Evolutionary conservation across 2,329 filamentous ascomycete genomes (phyloP).

Genomic region (Talaromyces sp.): DNA sequence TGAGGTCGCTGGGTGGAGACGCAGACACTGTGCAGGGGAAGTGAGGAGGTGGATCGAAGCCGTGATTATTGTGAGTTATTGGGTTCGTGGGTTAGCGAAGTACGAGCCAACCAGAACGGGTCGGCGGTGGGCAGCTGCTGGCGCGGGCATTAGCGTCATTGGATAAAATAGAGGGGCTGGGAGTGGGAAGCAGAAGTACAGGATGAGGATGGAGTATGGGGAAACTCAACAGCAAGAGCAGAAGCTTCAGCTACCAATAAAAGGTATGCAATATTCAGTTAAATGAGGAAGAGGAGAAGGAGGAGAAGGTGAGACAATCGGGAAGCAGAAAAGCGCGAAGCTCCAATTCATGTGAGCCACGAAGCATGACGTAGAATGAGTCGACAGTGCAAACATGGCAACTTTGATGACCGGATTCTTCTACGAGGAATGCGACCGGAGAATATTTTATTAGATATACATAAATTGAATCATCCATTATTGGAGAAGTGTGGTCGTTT

Average conservation of each 20-base stretch:
- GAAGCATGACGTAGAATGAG: slow-evolving; percentile 21
- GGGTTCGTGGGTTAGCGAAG: slow-evolving; percentile 19
- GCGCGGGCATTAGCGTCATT: slow-evolving; percentile 19
- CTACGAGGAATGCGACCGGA: neutral
- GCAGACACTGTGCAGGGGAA: slow-evolving; percentile 2
- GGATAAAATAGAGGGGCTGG: slow-evolving; percentile 21
- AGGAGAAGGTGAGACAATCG: neutral
- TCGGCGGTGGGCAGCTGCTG: slow-evolving; percentile 22
- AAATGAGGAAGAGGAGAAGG: neutral
- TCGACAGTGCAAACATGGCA: slow-evolving; percentile 1
- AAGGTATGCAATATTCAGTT: neutral
- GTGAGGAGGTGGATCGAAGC: slow-evolving; percentile 10
- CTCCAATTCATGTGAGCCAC: neutral
- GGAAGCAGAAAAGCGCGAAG: neutral
- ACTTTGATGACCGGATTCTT: neutral
- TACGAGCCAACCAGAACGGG: slow-evolving; percentile 19
- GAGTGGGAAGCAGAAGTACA: neutral
- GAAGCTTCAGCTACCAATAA: neutral
- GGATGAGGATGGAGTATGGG: neutral
- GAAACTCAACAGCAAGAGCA: neutral
- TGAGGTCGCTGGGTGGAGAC: slow-evolving; percentile 7
- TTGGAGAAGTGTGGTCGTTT: neutral
- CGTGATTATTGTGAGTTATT: neutral
- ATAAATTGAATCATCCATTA: too few species aligned
- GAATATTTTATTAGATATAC: neutral